phyloP scores from a whole-genome alignment of 1,139 yeast genomes.

The Taphrina communis region DNA sequence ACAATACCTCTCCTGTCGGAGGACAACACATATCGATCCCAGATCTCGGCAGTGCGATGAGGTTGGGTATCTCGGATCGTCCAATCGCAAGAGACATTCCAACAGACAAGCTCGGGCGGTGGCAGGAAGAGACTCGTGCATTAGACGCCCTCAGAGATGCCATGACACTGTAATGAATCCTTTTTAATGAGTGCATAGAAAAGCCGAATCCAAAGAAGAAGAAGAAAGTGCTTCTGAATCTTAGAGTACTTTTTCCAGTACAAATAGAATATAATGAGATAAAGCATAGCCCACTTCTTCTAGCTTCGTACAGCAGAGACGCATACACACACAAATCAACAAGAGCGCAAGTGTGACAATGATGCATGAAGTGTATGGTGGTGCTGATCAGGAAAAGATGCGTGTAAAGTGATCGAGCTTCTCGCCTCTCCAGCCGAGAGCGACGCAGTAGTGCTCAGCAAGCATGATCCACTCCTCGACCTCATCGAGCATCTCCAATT shows the following conservation, averaged over 20 bases:
- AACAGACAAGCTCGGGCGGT: slow-evolving; percentile 25
- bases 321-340: no score
- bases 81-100: slow-evolving; percentile 27
- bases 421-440: slow-evolving; percentile 48
- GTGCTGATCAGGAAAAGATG: not conserved
- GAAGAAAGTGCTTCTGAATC: not conserved
- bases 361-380: no score
- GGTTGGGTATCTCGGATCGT: slow-evolving; percentile 1
- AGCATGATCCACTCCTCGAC: slow-evolving; percentile 80
- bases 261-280: not conserved
- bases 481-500: slow-evolving; percentile 83
- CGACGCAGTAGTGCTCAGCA: slow-evolving; percentile 76
- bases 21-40: slow-evolving; percentile 28
- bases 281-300: not conserved
- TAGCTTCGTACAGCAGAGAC: not conserved
- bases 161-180: slow-evolving; percentile 15
- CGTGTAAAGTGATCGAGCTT: not conserved
- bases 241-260: not conserved
- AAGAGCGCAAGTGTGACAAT: no score
- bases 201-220: not conserved
- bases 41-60: slow-evolving; percentile 11
- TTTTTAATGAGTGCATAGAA: slow-evolving; percentile 6
- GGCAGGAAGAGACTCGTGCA: slow-evolving; percentile 33
- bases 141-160: slow-evolving; percentile 27
- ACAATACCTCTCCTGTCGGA: not conserved